These are phyloP conservation scores for Penicillium atrosanguineum DNA, from an alignment of 495 filamentous ascomycete genomes.

Conservation along the genomic window DNA sequence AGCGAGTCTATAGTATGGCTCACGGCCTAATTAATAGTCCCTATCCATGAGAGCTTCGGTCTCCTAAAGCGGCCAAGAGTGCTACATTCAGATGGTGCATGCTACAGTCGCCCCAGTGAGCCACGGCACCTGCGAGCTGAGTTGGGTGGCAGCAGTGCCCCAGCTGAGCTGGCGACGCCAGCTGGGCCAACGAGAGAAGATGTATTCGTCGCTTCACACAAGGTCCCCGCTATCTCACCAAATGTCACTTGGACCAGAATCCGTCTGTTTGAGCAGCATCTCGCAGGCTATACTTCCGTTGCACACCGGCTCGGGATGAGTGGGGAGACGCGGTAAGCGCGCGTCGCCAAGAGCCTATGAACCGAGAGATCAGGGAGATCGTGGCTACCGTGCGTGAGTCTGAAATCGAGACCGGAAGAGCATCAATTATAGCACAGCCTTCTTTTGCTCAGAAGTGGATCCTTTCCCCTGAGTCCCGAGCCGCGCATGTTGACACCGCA, in stretches of 20 bases:
- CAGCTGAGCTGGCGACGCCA: too few relatives aligned
- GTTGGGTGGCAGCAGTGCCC: too few relatives aligned
- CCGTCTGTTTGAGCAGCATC: conserved; percentile 53
- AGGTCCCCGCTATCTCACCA: too few relatives aligned
- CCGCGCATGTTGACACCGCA: conserved; percentile 1
- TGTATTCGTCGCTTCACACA: too few relatives aligned
- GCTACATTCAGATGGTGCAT: too few relatives aligned
- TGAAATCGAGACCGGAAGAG: background rate
- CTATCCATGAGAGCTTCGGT: too few relatives aligned
- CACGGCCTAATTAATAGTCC: too few relatives aligned
- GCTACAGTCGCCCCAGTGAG: too few relatives aligned
- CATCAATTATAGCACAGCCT: background rate
- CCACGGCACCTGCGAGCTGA: too few relatives aligned
- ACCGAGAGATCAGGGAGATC: conserved; percentile 5
- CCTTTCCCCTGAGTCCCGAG: background rate
- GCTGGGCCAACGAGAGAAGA: too few relatives aligned
- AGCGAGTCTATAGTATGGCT: too few relatives aligned
- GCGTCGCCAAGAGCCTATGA: conserved; percentile 9
- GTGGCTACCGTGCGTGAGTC: conserved; percentile 1
- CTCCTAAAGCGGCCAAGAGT: too few relatives aligned
- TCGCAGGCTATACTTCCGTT: conserved; percentile 14
- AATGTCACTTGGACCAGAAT: conserved; percentile 23
- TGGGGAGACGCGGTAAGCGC: conserved; percentile 9
- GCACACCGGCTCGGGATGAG: conserved; percentile 9
- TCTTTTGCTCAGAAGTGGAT: background rate